Conservation (phyloP, 2,329 filamentous ascomycete genomes). For the Fusarium robinianum region DNA sequence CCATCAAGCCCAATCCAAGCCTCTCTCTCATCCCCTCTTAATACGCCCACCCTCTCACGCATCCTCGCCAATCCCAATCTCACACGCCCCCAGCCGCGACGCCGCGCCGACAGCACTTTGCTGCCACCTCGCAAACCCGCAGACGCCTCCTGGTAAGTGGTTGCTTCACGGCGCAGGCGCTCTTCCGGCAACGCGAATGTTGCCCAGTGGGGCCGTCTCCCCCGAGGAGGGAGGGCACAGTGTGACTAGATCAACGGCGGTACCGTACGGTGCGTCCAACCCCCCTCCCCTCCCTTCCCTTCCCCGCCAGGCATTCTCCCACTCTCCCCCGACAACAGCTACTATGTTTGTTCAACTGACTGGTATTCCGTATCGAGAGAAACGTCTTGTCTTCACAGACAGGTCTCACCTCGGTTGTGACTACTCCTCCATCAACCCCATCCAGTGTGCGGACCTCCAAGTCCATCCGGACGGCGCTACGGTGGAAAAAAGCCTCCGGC, state of each 20-base stretch:
- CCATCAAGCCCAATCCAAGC: not conserved
- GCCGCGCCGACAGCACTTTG: not conserved
- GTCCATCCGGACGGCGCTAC: constrained; percentile 3
- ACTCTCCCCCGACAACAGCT: constrained; percentile 1
- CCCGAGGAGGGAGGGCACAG: constrained; percentile 19
- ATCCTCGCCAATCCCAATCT: constrained; percentile 1
- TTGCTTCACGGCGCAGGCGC: constrained; percentile 16
- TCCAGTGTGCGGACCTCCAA: not conserved
- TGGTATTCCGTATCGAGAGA: too few relatives aligned
- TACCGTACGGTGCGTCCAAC: constrained; percentile 14
- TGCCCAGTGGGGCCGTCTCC: constrained; percentile 26
- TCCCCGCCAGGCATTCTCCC: not conserved
- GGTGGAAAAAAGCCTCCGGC: constrained; percentile 11
- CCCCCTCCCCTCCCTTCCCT: too few relatives aligned
- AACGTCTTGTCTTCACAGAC: too few relatives aligned
- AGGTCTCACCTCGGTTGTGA: too few relatives aligned
- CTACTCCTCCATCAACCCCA: not conserved
- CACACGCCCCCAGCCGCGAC: not conserved
- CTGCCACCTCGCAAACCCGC: not conserved
- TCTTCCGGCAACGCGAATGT: constrained; percentile 21
- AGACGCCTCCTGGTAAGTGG: constrained; percentile 14
- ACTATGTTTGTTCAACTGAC: too few relatives aligned
- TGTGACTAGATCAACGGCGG: not conserved
- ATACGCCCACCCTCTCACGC: constrained; percentile 13
- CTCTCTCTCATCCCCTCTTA: too few relatives aligned